A percentile compares a stretch with the other conserved stretches of the same genome.
Evolutionary conservation across 305 asterid species (phyloP).

Genomic region (Fraxinus angustifolia): DNA sequence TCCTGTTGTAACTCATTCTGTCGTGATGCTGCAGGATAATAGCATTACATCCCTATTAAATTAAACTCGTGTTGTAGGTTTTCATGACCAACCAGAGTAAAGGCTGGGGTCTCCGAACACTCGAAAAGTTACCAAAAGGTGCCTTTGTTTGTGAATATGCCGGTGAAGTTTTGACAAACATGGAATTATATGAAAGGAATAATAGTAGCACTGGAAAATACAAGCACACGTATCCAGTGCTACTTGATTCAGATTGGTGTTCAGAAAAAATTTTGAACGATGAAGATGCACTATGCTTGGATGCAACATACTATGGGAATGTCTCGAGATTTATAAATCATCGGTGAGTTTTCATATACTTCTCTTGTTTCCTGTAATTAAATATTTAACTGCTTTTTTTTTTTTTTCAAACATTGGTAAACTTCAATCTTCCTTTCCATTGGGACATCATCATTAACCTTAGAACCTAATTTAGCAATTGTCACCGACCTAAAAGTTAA

Average conservation of each 20-base stretch:
- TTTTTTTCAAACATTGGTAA: not conserved
- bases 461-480: not conserved
- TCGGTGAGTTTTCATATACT: slow-evolving; percentile 40
- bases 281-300: slow-evolving; percentile 90
- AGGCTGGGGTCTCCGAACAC: slow-evolving; percentile 59
- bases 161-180: slow-evolving; percentile 78
- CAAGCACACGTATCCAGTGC: slow-evolving; percentile 66
- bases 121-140: slow-evolving; percentile 51
- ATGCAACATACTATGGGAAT: slow-evolving; percentile 79
- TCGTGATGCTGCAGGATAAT: not conserved
- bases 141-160: slow-evolving; percentile 54
- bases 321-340: slow-evolving; percentile 87
- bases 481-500: not conserved
- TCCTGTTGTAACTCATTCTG: not conserved
- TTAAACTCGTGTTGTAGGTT: slow-evolving; percentile 28
- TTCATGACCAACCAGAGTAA: slow-evolving; percentile 37
- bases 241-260: slow-evolving; percentile 90
- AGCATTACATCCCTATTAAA: not conserved
- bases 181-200: slow-evolving; percentile 60
- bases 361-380: not conserved
- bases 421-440: not conserved
- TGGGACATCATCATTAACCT: not conserved
- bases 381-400: not conserved
- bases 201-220: slow-evolving; percentile 30
- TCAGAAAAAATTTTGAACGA: slow-evolving; percentile 64